Evolutionary conservation across 2,329 filamentous ascomycete genomes (phyloP), one percentile per base, ranked within the genome.

Genomic region (Tolypocladium sp.): DNA sequence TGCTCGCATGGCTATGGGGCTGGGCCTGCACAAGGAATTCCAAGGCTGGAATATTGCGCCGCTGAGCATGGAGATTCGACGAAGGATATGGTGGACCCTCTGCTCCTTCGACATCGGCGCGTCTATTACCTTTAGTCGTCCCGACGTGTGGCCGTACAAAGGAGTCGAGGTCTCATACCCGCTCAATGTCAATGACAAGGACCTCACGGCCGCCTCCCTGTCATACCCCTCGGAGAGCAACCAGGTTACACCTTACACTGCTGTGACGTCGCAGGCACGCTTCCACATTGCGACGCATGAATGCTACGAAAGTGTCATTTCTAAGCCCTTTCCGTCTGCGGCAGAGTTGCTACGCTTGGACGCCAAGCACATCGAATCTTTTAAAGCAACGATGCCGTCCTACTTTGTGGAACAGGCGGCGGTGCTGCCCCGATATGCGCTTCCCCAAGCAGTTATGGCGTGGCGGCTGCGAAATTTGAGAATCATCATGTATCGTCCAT

Each of bases 11-110:
- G 79, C 79, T 0, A 71, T 82, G 49, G 77, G 78, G 0, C 63
- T 82, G 8, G 79, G 80, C 0, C 68, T 82, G 2, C 79, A 82
- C 62, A 75, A 76, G n/a, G 78, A 81, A 55, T 69, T 74, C 8
- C 66, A 69, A 4, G 69, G 67, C 2, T 67, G 65, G 58, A 68
- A 67, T 35, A 69, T 73, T 30, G 69, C 69, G 2, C 66, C 72
- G 2, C 66, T 71, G 3, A 70, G 68, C 27, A 69, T 69, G 67
- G 73, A 75, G 52, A 69, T 73, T 12, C 68, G 73, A 22, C 64
- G 74, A 3, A 67, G 72, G 40, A 67, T 73, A 1, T 76, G 74
- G 68, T 75, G 73, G 71, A 68, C 68, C 4, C 59, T 75, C 3
- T 78, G 74, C 58, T 71, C 74, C n/a, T 77, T 80, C 58, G 76